These are phyloP conservation scores for Aegle marmelos DNA, from an alignment of 345 rosid species.

Conservation along the genomic window DNA sequence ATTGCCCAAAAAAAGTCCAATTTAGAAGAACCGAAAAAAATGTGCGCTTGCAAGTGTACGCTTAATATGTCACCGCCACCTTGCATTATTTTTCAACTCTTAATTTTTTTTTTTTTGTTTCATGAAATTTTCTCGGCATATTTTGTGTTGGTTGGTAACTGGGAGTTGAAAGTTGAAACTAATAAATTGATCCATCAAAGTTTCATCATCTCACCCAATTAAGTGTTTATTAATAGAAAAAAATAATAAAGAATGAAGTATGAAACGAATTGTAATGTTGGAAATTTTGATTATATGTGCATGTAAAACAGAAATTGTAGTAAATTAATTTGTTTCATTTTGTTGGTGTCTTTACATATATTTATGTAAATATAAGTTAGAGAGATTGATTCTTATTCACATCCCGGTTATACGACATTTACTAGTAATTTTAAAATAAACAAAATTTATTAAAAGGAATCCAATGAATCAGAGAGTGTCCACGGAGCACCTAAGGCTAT, in stretches of 20 bases:
- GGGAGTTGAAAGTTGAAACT: no score
- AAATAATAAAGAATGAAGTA: background rate
- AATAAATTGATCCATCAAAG: background rate
- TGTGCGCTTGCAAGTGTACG: background rate
- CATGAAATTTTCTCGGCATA: background rate
- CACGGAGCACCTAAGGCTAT: accelerated
- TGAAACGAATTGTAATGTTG: background rate
- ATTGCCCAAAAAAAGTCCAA: background rate
- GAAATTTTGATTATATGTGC: no score
- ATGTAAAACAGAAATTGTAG: no score
- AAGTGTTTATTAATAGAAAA: background rate
- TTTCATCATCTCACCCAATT: no score
- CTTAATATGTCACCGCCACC: background rate
- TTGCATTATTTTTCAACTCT: background rate
- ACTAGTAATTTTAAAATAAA: background rate
- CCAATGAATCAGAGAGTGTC: no score
- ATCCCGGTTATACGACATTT: background rate
- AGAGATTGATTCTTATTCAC: background rate
- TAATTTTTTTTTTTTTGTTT: background rate
- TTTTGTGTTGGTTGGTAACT: background rate
- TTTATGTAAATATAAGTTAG: background rate
- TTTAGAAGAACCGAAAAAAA: background rate
- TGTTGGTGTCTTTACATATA: no score
- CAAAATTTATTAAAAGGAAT: no score
- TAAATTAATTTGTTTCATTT: no score